These are phyloP conservation scores for Fusarium mundagurra DNA, from an alignment of 2,329 filamentous ascomycete species.

Conservation along the genomic window DNA sequence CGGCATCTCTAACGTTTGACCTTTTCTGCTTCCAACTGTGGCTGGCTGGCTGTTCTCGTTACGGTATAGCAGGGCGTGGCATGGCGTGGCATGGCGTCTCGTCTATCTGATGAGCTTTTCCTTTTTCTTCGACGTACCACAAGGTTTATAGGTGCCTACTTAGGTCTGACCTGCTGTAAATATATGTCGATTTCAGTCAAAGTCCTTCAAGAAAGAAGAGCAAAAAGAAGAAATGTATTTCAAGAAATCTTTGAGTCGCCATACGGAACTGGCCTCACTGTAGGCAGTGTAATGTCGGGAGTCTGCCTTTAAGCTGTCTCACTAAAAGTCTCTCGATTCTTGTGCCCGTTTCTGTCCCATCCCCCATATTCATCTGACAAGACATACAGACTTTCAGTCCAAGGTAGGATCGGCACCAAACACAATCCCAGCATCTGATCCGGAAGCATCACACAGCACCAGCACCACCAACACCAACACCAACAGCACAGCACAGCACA, in stretches of 20 bases:
- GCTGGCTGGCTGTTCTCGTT: conserved; percentile 32
- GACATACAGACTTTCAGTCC: background rate
- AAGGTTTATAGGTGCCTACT: background rate
- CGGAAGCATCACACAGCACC: conserved; percentile 17
- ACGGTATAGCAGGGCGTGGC: conserved; percentile 16
- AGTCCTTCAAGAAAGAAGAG: background rate
- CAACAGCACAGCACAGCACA: background rate
- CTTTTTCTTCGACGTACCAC: background rate
- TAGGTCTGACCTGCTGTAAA: background rate
- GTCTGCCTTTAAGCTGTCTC: background rate
- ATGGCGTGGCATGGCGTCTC: conserved; percentile 15
- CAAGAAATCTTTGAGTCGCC: background rate
- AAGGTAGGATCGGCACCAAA: conserved; percentile 20
- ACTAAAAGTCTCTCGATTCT: conserved; percentile 1
- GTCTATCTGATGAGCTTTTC: conserved; percentile 17
- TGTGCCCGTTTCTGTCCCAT: background rate
- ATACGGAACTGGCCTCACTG: background rate
- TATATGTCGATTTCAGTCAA: background rate
- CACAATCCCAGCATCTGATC: conserved; percentile 30
- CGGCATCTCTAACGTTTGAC: conserved; percentile 9
- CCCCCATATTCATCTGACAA: background rate
- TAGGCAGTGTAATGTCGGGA: background rate
- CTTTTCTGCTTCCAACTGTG: conserved; percentile 22
- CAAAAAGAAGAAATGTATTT: background rate
- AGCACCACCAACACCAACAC: background rate